phyloP scores from a whole-genome alignment of 257 asterid species.

The Galeopsis tetrahit region DNA sequence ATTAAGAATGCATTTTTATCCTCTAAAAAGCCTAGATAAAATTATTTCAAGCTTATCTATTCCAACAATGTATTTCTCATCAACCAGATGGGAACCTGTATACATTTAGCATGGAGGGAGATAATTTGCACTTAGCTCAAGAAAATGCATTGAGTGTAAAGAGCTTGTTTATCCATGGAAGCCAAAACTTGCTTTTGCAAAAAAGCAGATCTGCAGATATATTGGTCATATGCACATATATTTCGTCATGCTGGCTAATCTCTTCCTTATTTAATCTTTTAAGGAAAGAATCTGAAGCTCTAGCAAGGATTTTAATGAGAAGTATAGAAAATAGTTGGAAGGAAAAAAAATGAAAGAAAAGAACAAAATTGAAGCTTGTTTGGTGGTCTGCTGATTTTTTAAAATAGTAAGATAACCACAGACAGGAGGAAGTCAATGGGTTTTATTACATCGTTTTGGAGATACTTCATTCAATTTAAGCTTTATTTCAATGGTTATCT shows the following conservation, averaged over 20 bases:
- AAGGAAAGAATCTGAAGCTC: background rate
- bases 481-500: background rate
- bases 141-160: conserved; percentile 8
- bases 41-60: background rate
- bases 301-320: background rate
- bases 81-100: background rate
- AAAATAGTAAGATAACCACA: background rate
- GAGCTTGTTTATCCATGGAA: conserved; percentile 7
- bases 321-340: background rate
- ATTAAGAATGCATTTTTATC: conserved; percentile 17
- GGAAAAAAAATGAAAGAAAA: too few relatives aligned
- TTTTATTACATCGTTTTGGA: background rate
- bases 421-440: conserved; percentile 4
- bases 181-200: background rate
- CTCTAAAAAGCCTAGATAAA: background rate
- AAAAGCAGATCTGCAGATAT: background rate
- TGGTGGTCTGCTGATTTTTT: background rate
- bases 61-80: background rate
- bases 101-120: conserved; percentile 8
- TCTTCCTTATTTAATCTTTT: background rate
- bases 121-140: background rate
- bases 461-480: conserved; percentile 8
- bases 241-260: background rate
- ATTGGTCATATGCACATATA: background rate
- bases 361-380: background rate